Evolutionary conservation across 345 rosid genomes (phyloP), one percentile per base, ranked within the genome.

Genomic region (Eucalyptus viminalis): DNA sequence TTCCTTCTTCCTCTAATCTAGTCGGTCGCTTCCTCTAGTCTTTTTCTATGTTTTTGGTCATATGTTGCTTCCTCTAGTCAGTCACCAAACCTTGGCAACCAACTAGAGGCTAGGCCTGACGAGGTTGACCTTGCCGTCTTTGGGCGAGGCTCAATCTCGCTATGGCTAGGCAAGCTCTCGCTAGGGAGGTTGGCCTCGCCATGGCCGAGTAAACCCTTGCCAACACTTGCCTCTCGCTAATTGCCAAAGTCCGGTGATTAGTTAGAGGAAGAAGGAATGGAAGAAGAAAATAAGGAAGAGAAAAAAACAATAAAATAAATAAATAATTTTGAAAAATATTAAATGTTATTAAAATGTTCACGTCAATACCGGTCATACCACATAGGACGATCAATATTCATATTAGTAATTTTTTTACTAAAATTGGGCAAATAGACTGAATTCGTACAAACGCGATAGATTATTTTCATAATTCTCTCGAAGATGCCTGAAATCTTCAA

Each of bases 211-310:
- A 24, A 56, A 29, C 13, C 1, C 2, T 53, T 53, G 58, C 58
- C 58, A 53, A 21, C 29, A 13, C 62, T 56, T 56, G 62, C 27
- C 62, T 56, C 13, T 24, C 0, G 2, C 29, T 24, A 56, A 6
- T 56, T 22, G 29, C 0, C 0, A 0, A 56, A 24, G 62, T 56
- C 0, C 0, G 0, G 62, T 22, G 6, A 56, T 24, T 1, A 0
- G 29, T 24, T 4, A 56, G 6, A 56, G 14, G 13, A 56, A 56
- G 29, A 56, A 24, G 62, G 62, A 56, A 24, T 9, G 29, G 29
- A 56, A 56, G 62, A 56, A 56, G 4, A 54, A 21, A 8, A 53
- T 7, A 1, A 54, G 7, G 8, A 0, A 8, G 5, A 21, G 0
- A 21, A 4, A 51, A 7, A 51, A 56, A 4, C 3, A 22, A 9